phyloP scores from a whole-genome alignment of 495 filamentous ascomycete species.

The Penicillium dipodomyicola region DNA sequence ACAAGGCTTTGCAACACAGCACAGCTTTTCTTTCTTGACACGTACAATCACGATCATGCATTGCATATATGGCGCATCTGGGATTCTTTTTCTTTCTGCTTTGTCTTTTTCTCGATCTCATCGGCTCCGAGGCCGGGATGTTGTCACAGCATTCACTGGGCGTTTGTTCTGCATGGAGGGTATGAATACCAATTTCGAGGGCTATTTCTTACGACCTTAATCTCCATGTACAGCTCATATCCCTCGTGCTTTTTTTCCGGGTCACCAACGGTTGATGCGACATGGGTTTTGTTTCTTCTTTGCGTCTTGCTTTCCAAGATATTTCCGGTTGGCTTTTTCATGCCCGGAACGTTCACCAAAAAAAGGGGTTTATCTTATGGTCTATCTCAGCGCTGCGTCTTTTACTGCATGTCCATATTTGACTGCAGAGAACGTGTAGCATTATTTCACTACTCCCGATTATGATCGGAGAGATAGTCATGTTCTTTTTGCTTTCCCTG shows the following conservation, averaged over 20 bases:
- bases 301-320: slow-evolving; percentile 5
- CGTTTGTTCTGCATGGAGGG: slow-evolving; percentile 20
- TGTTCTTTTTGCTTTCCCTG: slow-evolving; percentile 19
- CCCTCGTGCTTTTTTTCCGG: slow-evolving; percentile 23
- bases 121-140: slow-evolving; percentile 18
- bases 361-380: slow-evolving; percentile 14
- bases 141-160: slow-evolving; percentile 26
- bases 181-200: slow-evolving; percentile 13
- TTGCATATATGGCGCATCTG: slow-evolving; percentile 47
- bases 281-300: slow-evolving; percentile 6
- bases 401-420: slow-evolving; percentile 8
- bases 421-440: slow-evolving; percentile 19
- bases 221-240: slow-evolving; percentile 45
- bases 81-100: slow-evolving; percentile 26
- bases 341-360: slow-evolving; percentile 15
- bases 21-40: slow-evolving; percentile 29
- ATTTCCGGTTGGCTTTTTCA: slow-evolving; percentile 10
- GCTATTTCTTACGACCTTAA: slow-evolving; percentile 32
- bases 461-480: slow-evolving; percentile 17
- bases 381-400: slow-evolving; percentile 12
- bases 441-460: slow-evolving; percentile 14
- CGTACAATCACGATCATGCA: slow-evolving; percentile 48
- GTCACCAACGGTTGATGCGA: slow-evolving; percentile 19
- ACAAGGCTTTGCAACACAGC: slow-evolving; percentile 26
- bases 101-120: slow-evolving; percentile 14